Evolutionary conservation across 495 filamentous ascomycete genomes (phyloP).

Genomic region (Platismatia glauca): DNA sequence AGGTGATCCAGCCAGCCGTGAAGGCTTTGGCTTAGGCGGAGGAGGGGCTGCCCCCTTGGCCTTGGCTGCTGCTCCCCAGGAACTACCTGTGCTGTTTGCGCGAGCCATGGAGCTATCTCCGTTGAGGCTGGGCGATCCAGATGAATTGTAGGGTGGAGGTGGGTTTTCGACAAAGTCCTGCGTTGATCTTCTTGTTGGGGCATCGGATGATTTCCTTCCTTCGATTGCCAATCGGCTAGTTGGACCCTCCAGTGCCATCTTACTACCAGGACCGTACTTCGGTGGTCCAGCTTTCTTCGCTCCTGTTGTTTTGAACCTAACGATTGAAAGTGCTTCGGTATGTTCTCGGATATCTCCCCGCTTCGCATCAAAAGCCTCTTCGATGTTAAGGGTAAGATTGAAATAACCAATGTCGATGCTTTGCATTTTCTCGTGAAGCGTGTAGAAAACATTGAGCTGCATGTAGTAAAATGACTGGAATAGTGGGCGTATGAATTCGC

Average conservation of each 20-base stretch:
- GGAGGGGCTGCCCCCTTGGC: conserved; percentile 77
- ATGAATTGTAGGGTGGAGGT: conserved; percentile 59
- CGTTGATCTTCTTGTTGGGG: conserved; percentile 31
- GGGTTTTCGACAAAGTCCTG: conserved; percentile 50
- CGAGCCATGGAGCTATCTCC: conserved; percentile 33
- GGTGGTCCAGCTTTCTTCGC: conserved; percentile 41
- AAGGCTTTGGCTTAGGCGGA: conserved; percentile 86
- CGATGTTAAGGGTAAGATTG: conserved; percentile 78
- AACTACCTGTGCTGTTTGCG: conserved; percentile 49
- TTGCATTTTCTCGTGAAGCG: conserved; percentile 96
- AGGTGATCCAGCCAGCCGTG: conserved; percentile 55
- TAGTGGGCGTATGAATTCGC: conserved; percentile 91
- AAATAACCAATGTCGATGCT: conserved; percentile 95
- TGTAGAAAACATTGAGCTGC: conserved; percentile 99
- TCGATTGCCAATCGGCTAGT: conserved; percentile 31
- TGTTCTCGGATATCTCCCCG: conserved; percentile 76
- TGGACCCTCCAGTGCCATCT: conserved; percentile 31
- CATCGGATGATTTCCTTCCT: conserved; percentile 21
- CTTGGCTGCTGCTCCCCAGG: conserved; percentile 57
- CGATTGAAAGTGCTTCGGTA: conserved; percentile 68
- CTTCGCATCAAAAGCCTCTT: conserved; percentile 81
- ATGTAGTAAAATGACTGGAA: conserved; percentile 99
- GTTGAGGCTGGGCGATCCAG: conserved; percentile 25
- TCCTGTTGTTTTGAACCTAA: conserved; percentile 81
- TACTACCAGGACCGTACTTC: conserved; percentile 44